phyloP scores from a whole-genome alignment of 257 asterid genomes.

The Solanum habrochaites region DNA sequence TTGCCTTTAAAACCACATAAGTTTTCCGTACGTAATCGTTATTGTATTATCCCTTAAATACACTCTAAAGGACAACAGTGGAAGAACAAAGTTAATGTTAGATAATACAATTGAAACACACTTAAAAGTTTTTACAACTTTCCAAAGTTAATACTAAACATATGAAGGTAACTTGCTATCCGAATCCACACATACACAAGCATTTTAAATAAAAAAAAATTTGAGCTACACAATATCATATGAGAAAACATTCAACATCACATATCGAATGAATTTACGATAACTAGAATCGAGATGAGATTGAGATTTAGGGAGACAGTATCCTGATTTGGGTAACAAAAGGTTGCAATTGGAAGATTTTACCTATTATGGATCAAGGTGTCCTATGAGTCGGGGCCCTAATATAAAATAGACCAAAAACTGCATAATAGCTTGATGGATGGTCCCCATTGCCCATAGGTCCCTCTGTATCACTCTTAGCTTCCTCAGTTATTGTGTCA shows the following conservation, averaged over 20 bases:
- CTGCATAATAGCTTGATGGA: not conserved
- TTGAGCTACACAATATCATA: too few species aligned
- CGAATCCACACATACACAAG: too few species aligned
- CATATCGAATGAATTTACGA: not conserved
- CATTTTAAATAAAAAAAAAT: too few species aligned
- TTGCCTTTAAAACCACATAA: too few species aligned
- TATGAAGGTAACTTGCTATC: too few species aligned
- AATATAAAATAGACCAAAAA: not conserved
- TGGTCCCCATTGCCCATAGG: constrained; percentile 3
- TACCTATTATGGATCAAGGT: not conserved
- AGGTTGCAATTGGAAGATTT: not conserved
- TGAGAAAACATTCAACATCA: not conserved
- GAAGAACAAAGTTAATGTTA: too few species aligned
- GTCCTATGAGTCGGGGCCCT: not conserved
- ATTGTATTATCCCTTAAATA: too few species aligned
- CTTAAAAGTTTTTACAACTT: too few species aligned
- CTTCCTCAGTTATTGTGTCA: not conserved
- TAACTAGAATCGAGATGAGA: not conserved
- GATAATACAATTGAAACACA: too few species aligned
- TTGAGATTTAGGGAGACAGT: not conserved
- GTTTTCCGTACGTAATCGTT: too few species aligned
- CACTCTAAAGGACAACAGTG: too few species aligned
- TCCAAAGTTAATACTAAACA: too few species aligned
- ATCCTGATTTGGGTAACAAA: not conserved
- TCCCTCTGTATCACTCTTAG: not conserved